Conservation (phyloP, 495 filamentous ascomycete species). For the Penicillium taxi region DNA sequence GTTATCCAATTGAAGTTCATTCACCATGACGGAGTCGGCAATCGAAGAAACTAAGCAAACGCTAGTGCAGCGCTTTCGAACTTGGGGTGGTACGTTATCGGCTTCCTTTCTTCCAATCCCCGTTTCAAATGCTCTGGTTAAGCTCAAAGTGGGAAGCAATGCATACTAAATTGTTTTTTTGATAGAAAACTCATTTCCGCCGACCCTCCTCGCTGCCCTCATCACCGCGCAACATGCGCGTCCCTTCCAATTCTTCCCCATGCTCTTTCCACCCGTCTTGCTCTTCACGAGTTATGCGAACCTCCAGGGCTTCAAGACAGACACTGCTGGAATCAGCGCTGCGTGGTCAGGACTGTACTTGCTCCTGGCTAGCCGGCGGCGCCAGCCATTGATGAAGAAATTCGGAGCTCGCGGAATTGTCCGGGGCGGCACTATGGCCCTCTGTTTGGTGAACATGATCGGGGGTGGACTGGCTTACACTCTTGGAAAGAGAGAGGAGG, state of each 20-base stretch:
- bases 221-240: constrained; percentile 69
- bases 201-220: constrained; percentile 70
- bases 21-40: constrained; percentile 22
- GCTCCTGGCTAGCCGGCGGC: constrained; percentile 61
- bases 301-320: constrained; percentile 66
- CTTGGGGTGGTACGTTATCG: constrained; percentile 63
- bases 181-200: constrained; percentile 69
- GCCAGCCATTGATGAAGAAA: constrained; percentile 50
- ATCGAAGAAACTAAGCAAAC: constrained; percentile 41
- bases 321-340: constrained; percentile 74
- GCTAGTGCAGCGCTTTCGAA: constrained; percentile 43
- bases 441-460: constrained; percentile 61
- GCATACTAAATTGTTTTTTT: constrained; percentile 6
- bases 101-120: not conserved
- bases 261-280: constrained; percentile 78
- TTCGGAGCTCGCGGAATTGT: constrained; percentile 63
- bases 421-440: constrained; percentile 60
- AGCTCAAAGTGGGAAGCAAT: not conserved
- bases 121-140: not conserved
- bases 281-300: constrained; percentile 82
- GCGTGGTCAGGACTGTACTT: constrained; percentile 85
- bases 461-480: constrained; percentile 66
- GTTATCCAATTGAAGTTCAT: constrained; percentile 2
- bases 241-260: constrained; percentile 64
- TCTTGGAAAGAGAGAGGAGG: constrained; percentile 47